Percentiles rank a stretch among this genome's conserved stretches.
phyloP scores from a whole-genome alignment of 108 stramenopile genomes.

The Stephanodiscus triporus region DNA sequence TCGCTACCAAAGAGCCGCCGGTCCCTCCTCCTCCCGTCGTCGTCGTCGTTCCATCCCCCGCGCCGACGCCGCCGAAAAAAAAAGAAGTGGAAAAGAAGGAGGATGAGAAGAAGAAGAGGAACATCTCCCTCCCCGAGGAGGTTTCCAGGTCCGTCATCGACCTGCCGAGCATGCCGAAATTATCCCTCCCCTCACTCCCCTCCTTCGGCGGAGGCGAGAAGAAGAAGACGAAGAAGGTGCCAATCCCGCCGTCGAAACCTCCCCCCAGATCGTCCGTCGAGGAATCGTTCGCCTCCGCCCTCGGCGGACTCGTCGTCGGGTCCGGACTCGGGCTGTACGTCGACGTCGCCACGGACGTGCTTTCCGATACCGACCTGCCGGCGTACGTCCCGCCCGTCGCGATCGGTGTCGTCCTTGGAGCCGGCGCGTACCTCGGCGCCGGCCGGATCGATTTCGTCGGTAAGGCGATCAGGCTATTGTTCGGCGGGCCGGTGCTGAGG shows the following conservation, averaged over 20 bases:
- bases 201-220: not conserved
- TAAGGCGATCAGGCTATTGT: conserved; percentile 38
- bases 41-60: not conserved
- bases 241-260: conserved; percentile 11
- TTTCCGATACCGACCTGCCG: conserved; percentile 33
- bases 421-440: conserved; percentile 46
- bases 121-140: conserved; percentile 4
- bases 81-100: not conserved
- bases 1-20: conserved; percentile 2
- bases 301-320: conserved; percentile 51
- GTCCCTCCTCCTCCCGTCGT: not conserved
- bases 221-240: conserved; percentile 15
- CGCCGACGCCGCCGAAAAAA: not conserved
- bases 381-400: conserved; percentile 54
- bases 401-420: conserved; percentile 39
- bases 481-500: conserved; percentile 45
- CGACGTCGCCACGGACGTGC: conserved; percentile 33
- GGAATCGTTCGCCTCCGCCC: conserved; percentile 48
- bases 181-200: not conserved
- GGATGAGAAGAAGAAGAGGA: not conserved
- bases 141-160: conserved; percentile 7
- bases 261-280: conserved; percentile 1
- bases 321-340: conserved; percentile 33
- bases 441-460: conserved; percentile 42
- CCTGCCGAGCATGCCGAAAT: not conserved